Evolutionary conservation across 2,329 filamentous ascomycete genomes (phyloP).

Genomic region (Fusarium kyushuense): DNA sequence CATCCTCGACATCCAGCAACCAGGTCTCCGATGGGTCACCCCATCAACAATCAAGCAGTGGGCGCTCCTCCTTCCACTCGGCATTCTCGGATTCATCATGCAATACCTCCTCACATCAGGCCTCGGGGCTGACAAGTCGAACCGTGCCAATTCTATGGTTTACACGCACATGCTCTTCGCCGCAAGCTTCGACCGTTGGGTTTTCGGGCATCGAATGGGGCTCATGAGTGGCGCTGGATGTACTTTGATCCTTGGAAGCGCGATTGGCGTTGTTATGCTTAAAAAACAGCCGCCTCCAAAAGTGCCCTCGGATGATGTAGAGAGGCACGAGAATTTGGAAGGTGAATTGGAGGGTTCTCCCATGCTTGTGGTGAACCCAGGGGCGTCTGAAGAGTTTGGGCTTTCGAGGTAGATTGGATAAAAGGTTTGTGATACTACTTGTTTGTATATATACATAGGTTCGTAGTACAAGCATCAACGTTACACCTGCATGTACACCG

Average conservation of each 20-base stretch:
- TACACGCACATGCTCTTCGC: slow-evolving; percentile 71
- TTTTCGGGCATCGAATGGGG: slow-evolving; percentile 66
- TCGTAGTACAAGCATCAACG: not conserved
- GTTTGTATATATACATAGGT: not conserved
- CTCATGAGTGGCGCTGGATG: slow-evolving; percentile 63
- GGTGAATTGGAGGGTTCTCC: slow-evolving; percentile 55
- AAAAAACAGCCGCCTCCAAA: slow-evolving; percentile 54
- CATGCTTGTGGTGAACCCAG: slow-evolving; percentile 55
- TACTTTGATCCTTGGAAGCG: slow-evolving; percentile 65
- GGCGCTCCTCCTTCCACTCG: slow-evolving; percentile 75
- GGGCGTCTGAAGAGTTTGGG: slow-evolving; percentile 41
- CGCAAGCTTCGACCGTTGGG: slow-evolving; percentile 63
- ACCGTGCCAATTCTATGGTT: slow-evolving; percentile 68
- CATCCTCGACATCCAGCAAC: slow-evolving; percentile 59
- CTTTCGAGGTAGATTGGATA: slow-evolving; percentile 25
- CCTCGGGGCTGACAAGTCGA: slow-evolving; percentile 76
- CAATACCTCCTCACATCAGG: slow-evolving; percentile 88
- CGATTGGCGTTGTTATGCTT: slow-evolving; percentile 62
- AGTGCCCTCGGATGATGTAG: slow-evolving; percentile 49
- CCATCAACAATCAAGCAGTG: slow-evolving; percentile 66
- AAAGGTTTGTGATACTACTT: not conserved
- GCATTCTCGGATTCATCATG: slow-evolving; percentile 81
- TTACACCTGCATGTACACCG: not conserved
- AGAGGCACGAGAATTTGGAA: slow-evolving; percentile 49
- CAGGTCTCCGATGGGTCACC: slow-evolving; percentile 58